Base-by-base conservation (phyloP, 2,329 filamentous ascomycete genomes). In the Gliomastix tumulicola region DNA sequence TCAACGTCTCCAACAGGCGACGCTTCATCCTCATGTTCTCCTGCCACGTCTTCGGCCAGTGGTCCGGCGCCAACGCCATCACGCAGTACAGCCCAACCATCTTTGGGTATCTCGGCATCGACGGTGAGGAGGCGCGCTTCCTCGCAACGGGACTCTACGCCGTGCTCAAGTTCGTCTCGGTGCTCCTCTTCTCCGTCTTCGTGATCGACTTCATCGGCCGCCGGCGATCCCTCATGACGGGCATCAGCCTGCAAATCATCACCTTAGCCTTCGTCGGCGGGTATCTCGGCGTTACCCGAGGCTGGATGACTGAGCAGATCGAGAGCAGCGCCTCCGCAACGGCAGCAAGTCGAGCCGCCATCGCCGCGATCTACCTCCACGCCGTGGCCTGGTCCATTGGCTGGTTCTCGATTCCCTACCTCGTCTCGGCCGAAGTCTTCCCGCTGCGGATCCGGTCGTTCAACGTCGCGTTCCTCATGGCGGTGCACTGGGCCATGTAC, bases 351-450 rank as follows among this genome's bases (percentile, higher is more conserved):
- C 57, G 55, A 1, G 62, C 53, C 2, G 60, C 63, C 2, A 65
- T 68, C 21, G 60, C 59, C 1, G 57, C 60, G 20, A 66, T 69
- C 5, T 69, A 65, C 42, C 34, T 68, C 16, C 57, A 60, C 13
- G 65, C 63, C 8, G 48, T 66, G 6, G 63, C 57, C 2, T 68
- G 63, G 62, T 63, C 62, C 0, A 60, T 69, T n/a, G 65, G 66
- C 1, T 69, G 62, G 62, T 67, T 67, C 41, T 57, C 54, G 1
- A 62, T 67, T 12, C 63, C 64, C 5, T 68, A 69, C 35, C 48
- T 67, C 3, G 54, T 68, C n/a, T 62, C 58, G 4, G 59, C 65
- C 2, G 65, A 69, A 44, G 57, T 67, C 1, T 66, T 67, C 21
- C 64, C 63, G 1, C 49, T 66, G 0, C 50, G 57, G 2, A 61